Base-by-base conservation (phyloP, 768 basidiomycete species). In the Agaricus bisporus region DNA sequence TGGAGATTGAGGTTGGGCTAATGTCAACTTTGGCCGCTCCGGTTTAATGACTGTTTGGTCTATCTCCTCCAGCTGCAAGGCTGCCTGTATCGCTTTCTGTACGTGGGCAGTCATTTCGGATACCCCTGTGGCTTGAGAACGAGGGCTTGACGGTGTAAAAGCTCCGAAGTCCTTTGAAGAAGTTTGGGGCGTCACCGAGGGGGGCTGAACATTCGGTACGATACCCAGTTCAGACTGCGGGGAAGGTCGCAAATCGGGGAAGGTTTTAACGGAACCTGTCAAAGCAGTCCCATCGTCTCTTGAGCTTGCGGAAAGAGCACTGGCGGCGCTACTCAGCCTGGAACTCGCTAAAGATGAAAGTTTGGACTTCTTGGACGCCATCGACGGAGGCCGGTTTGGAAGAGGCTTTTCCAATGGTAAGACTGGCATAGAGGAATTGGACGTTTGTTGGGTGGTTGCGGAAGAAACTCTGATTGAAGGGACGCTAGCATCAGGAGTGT, bases 331-430 rank as follows among this genome's bases (percentile, higher is more conserved):
- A 51, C 79, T 80, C 2, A 81, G 76, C 53, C 83, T 73, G 8
- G 85, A 85, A 59, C 78, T 84, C 10, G 88, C 86, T 17, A 90
- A 69, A 55, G 76, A 74, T 1, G 85, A 82, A 37, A 91, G 68
- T 60, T 87, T 90, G 7, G 88, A 89, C 56, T 78, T 80, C 60
- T 74, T 79, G 29, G 46, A 20, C 7, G n/a, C 6, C 12, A 70
- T 64, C 28, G 69, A 64, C 22, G 61, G 64, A 17, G 55, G 54
- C 44, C 63, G 61, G 29, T 57, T 43, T 37, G 55, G 64, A 28
- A 58, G 60, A 26, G 58, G 53, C 18, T 54, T 54, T 12, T 54
- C 47, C 26, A 38, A 41, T 28, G 54, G 49, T 64, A 54, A 28
- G 11, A 51, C 50, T 8, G 43, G 18, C 32, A 55, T 50, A 6